A percentile compares a stretch with the other conserved stretches of the same genome.
Evolutionary conservation across 192 early-diverging fungal species (phyloP).

Genomic region (Linnemannia hyalina): DNA sequence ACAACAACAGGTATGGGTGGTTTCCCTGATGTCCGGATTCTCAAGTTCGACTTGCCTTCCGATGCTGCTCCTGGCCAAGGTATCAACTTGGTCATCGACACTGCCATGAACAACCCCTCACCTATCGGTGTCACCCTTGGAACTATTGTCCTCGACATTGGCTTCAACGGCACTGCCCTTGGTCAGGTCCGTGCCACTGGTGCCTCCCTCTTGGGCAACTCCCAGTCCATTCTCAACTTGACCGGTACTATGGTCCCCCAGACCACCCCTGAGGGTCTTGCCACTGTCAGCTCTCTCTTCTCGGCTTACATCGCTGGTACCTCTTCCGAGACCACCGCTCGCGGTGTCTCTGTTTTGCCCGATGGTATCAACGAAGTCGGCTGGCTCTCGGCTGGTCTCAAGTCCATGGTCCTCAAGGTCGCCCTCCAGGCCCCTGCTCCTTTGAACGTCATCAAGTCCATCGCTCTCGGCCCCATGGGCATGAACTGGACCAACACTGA

Average conservation of each 20-base stretch:
- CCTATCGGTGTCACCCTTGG: slow-evolving; percentile 70
- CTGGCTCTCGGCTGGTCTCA: slow-evolving; percentile 67
- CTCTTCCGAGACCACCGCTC: slow-evolving; percentile 60
- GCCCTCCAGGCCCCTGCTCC: slow-evolving; percentile 54
- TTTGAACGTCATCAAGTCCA: slow-evolving; percentile 65
- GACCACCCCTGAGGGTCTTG: slow-evolving; percentile 57
- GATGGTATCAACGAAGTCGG: slow-evolving; percentile 60
- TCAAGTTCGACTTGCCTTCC: slow-evolving; percentile 64
- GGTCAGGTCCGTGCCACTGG: slow-evolving; percentile 62
- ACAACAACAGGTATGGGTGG: slow-evolving; percentile 65
- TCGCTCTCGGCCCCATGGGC: slow-evolving; percentile 66
- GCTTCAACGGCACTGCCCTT: slow-evolving; percentile 55
- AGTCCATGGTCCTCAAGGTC: slow-evolving; percentile 66
- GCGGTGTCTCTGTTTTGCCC: slow-evolving; percentile 65
- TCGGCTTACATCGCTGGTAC: slow-evolving; percentile 66
- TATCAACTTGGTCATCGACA: slow-evolving; percentile 66
- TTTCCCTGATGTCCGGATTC: slow-evolving; percentile 64
- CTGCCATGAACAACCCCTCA: slow-evolving; percentile 67
- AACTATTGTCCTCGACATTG: slow-evolving; percentile 65
- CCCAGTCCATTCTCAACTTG: slow-evolving; percentile 62
- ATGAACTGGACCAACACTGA: slow-evolving; percentile 61
- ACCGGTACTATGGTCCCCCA: slow-evolving; percentile 67
- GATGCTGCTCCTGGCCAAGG: slow-evolving; percentile 68
- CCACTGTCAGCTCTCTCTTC: slow-evolving; percentile 63
- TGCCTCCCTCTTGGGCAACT: slow-evolving; percentile 54